A percentile compares a stretch with the other conserved stretches of the same genome.
These are phyloP conservation scores for Asparagopsis taxiformis DNA, from an alignment of 31 red algal genomes.

Conservation along the genomic window DNA sequence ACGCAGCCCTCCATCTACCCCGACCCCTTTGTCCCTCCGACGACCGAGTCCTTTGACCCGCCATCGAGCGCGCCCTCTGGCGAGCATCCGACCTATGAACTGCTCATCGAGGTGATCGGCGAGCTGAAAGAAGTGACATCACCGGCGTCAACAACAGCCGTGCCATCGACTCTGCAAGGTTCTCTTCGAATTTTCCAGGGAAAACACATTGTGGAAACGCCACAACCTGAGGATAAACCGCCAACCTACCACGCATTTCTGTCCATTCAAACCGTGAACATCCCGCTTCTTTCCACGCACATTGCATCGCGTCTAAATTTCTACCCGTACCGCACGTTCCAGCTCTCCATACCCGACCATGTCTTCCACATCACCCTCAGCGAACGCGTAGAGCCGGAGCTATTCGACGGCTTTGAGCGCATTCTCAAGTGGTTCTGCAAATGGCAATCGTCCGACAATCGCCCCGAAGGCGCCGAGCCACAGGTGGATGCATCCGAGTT, in stretches of 20 bases:
- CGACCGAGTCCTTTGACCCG: neutral
- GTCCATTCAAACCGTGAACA: constrained; percentile 21
- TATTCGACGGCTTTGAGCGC: constrained; percentile 12
- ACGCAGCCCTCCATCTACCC: neutral
- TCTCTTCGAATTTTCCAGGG: constrained; percentile 37
- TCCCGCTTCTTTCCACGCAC: constrained; percentile 43
- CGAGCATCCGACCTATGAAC: neutral
- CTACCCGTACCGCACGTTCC: constrained; percentile 1
- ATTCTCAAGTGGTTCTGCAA: constrained; percentile 49
- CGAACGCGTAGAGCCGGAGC: constrained; percentile 6
- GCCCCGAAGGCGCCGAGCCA: neutral
- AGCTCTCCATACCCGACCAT: constrained; percentile 24
- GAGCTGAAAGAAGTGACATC: neutral
- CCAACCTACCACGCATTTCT: constrained; percentile 43
- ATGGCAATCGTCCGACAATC: neutral
- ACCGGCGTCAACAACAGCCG: neutral
- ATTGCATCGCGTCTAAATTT: neutral
- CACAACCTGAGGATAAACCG: neutral
- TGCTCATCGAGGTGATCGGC: neutral
- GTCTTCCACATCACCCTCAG: constrained; percentile 22
- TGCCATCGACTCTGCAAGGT: constrained; percentile 5
- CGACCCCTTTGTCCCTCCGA: neutral
- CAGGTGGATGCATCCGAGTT: neutral
- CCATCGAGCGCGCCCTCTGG: neutral
- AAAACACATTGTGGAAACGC: neutral